Evolutionary conservation across 768 basidiomycete genomes (phyloP), one percentile per base, ranked within the genome.

Genomic region (Mycena rebaudengoi): DNA sequence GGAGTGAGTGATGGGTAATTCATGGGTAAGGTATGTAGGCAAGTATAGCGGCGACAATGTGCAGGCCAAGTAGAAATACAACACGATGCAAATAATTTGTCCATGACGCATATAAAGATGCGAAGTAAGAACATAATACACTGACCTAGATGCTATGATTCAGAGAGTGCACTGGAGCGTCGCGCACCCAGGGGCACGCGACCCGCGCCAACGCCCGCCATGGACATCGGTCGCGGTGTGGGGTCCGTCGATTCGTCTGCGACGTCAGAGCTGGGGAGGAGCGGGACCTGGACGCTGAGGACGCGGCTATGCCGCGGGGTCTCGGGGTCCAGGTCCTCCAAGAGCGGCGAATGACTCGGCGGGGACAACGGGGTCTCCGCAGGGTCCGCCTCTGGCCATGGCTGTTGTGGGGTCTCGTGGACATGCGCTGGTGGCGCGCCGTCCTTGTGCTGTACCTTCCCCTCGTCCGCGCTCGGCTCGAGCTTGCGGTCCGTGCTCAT

Each of bases 401-500:
- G 21, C 51, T 37, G 51, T 20, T 53, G 35, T 13, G 46, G 29
- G 14, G 25, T 18, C 46, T 29, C 46, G 41, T n/a, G 40, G 41
- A n/a, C 41, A 10, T 20, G 41, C 23, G 29, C 13, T 26, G 25
- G 46, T 28, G 25, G 29, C 30, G 20, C 25, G 25, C 23, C 28
- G 40, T n/a, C 32, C 18, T 23, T 30, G 28, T 35, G 4, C 53
- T 13, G 14, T 16, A 20, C 29, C n/a, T 18, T 25, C 16, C 8
- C 10, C 37, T 55, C 62, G 13, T 58, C 62, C 32, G 13, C 3
- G 1, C 21, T 12, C 26, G 62, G 50, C 29, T 64, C 57, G 43
- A 65, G 7, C 51, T 80, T 52, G 72, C 73, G 20, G 76, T 76
- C 60, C 78, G 78, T 40, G 76, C 71, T 39, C 72, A 73, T 40